Evolutionary conservation across 148 eudicot genomes (phyloP).

Genomic region (Limonium bicolor): DNA sequence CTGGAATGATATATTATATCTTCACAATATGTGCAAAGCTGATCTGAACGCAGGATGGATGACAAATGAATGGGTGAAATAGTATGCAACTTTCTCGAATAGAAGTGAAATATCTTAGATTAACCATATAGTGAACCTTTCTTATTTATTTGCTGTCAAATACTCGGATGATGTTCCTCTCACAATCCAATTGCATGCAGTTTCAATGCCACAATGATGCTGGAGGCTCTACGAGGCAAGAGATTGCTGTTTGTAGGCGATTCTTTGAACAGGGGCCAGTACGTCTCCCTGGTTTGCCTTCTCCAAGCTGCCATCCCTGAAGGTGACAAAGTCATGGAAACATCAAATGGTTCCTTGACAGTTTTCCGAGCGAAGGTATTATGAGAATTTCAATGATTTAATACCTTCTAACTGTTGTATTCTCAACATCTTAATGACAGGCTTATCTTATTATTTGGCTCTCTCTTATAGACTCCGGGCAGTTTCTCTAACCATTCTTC

Average conservation of each 20-base stretch:
- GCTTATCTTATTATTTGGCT: too few species aligned
- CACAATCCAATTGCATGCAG: conserved; percentile 14
- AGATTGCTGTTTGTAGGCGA: conserved; percentile 88
- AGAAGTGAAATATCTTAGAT: too few species aligned
- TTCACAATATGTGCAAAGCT: too few species aligned
- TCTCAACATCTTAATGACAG: too few species aligned
- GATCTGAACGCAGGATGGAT: too few species aligned
- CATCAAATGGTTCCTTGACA: conserved; percentile 37
- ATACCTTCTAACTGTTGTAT: neutral
- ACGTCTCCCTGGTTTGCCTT: conserved; percentile 73
- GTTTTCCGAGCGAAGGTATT: conserved; percentile 68
- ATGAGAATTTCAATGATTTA: neutral
- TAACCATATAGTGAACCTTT: too few species aligned
- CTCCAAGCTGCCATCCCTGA: conserved; percentile 66
- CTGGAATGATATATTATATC: too few species aligned
- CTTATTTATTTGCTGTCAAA: too few species aligned
- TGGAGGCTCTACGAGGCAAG: conserved; percentile 74
- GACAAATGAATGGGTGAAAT: too few species aligned
- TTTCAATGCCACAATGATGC: conserved; percentile 81
- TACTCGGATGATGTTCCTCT: too few species aligned
- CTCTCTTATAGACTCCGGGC: neutral
- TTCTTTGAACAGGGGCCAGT: conserved; percentile 83
- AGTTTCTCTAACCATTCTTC: too few species aligned
- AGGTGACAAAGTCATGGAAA: conserved; percentile 52
- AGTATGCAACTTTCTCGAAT: too few species aligned